Conservation (phyloP, 768 basidiomycete species). For the Tricholoma sp. region DNA sequence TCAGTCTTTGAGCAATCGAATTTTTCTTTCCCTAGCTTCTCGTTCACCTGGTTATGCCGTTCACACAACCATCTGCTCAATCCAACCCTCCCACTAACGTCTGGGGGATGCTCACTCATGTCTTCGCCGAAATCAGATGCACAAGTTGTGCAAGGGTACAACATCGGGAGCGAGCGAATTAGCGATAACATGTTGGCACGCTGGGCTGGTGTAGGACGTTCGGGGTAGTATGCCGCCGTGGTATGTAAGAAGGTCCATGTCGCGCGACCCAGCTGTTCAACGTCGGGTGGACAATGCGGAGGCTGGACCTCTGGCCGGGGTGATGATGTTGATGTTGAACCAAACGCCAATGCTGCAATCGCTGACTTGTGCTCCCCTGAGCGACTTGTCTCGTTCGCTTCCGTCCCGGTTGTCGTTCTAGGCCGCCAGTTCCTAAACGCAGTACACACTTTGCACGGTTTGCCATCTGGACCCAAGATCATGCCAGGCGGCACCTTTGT, state of each 20-base stretch:
- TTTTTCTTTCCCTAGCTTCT: constrained; percentile 70
- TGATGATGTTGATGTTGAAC: constrained; percentile 18
- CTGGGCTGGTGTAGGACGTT: constrained; percentile 67
- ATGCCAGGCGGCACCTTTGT: constrained; percentile 64
- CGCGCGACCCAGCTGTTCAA: constrained; percentile 82
- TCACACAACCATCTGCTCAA: constrained; percentile 87
- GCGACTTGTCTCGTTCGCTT: constrained; percentile 20
- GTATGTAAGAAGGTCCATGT: constrained; percentile 98
- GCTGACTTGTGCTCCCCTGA: constrained; percentile 14
- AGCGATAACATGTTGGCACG: constrained; percentile 81
- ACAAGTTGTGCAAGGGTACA: constrained; percentile 89
- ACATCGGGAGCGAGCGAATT: constrained; percentile 65
- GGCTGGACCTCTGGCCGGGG: constrained; percentile 37
- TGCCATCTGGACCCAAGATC: constrained; percentile 89
- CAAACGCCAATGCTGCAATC: constrained; percentile 23
- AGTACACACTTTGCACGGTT: constrained; percentile 90
- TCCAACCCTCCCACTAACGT: constrained; percentile 63
- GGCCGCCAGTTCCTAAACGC: constrained; percentile 72
- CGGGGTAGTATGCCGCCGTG: constrained; percentile 93
- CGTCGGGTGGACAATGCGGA: constrained; percentile 82
- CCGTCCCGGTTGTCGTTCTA: constrained; percentile 28
- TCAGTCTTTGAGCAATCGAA: constrained; percentile 84
- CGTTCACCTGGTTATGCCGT: constrained; percentile 91
- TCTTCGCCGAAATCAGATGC: constrained; percentile 76
- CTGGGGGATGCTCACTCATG: constrained; percentile 63